Percentiles rank a stretch among this genome's conserved stretches.
phyloP scores from a whole-genome alignment of 106 monocot species.

The Cymbidium sinense region DNA sequence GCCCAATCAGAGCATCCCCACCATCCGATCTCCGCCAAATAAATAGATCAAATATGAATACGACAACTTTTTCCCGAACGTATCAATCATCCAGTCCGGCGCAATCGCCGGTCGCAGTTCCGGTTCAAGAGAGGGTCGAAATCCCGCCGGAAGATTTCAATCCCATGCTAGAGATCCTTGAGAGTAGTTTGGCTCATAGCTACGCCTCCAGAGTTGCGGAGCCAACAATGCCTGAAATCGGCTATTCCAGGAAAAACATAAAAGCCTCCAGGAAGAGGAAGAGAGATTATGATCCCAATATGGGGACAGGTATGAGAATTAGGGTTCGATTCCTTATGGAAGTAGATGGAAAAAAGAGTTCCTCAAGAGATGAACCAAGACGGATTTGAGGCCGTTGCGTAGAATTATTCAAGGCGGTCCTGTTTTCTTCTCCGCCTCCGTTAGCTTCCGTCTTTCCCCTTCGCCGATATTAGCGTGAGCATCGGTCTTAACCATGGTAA shows the following conservation, averaged over 20 bases:
- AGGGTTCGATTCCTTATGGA: constrained; percentile 4
- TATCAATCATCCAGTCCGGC: neutral
- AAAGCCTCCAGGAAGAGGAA: neutral
- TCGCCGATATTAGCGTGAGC: neutral
- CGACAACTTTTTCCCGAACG: neutral
- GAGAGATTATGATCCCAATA: neutral
- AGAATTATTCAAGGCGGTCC: neutral
- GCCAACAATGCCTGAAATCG: constrained; percentile 2
- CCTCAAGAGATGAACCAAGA: neutral
- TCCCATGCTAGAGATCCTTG: neutral
- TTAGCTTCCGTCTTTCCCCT: constrained; percentile 2
- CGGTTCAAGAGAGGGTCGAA: neutral
- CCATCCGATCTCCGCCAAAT: constrained; percentile 7
- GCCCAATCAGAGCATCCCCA: neutral
- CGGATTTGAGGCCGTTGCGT: constrained; percentile 4
- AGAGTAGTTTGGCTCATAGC: neutral
- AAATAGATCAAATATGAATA: constrained; percentile 2
- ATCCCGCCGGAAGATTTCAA: neutral
- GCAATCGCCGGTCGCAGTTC: neutral
- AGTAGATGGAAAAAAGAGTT: neutral
- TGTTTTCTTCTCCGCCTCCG: constrained; percentile 8
- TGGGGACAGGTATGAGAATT: neutral
- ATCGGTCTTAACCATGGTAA: neutral
- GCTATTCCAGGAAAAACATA: neutral
- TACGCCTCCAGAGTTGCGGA: neutral